phyloP scores from a whole-genome alignment of 169 alveolate species.

The Eimeria acervulina region DNA sequence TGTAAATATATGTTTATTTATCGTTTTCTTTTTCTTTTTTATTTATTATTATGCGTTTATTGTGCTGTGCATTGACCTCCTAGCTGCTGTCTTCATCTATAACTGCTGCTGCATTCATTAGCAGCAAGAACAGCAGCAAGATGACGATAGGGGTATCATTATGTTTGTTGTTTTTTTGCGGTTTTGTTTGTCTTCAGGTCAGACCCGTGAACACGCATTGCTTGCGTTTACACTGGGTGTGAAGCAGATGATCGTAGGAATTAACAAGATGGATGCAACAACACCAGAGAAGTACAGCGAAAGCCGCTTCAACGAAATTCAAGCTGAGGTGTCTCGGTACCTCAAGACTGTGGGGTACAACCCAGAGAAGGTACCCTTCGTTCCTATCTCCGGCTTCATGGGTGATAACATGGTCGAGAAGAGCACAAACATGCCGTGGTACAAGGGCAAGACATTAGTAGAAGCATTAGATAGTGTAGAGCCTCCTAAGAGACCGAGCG shows the following conservation, averaged over 20 bases:
- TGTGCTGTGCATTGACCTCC: neutral
- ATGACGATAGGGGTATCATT: too few species aligned
- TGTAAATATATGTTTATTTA: neutral
- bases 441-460: slow-evolving; percentile 97
- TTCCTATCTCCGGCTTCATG: slow-evolving; percentile 98
- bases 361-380: slow-evolving; percentile 95
- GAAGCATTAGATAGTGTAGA: slow-evolving; percentile 98
- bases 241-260: slow-evolving; percentile 98
- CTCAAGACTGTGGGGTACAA: slow-evolving; percentile 98
- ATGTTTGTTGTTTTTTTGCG: neutral
- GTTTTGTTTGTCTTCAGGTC: slow-evolving; percentile 93
- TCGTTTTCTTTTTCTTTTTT: neutral
- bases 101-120: too few species aligned
- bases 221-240: slow-evolving; percentile 99
- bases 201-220: slow-evolving; percentile 99
- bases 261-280: slow-evolving; percentile 99
- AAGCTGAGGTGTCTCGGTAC: slow-evolving; percentile 96
- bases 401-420: slow-evolving; percentile 99
- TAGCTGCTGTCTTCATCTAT: neutral
- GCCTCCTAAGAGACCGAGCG: slow-evolving; percentile 98
- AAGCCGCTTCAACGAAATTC: slow-evolving; percentile 98
- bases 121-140: too few species aligned
- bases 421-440: slow-evolving; percentile 98
- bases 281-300: slow-evolving; percentile 93
- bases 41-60: neutral